Evolutionary conservation across 495 filamentous ascomycete species (phyloP).

Genomic region (Annulohypoxylon nitens): DNA sequence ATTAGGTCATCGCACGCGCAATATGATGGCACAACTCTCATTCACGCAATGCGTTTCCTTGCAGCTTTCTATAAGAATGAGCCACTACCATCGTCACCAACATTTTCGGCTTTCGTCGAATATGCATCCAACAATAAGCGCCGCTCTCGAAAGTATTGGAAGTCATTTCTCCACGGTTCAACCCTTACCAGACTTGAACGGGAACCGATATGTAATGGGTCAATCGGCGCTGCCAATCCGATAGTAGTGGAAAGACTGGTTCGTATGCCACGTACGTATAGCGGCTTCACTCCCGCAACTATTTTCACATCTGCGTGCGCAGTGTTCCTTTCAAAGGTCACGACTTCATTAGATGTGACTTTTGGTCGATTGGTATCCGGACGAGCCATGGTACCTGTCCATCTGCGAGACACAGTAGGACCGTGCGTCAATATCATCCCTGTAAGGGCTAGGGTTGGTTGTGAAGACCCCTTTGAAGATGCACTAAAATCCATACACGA

Average conservation of each 20-base stretch:
- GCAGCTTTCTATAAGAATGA: background rate
- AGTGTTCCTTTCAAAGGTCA: slow-evolving; percentile 7
- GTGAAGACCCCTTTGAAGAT: background rate
- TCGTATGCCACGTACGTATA: background rate
- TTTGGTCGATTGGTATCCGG: background rate
- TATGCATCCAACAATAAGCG: background rate
- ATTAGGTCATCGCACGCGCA: slow-evolving; percentile 4
- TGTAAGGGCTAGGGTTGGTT: background rate
- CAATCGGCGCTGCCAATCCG: background rate
- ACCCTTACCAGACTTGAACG: background rate
- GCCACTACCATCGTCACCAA: background rate
- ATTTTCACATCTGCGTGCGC: slow-evolving; percentile 3
- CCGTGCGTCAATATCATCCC: background rate
- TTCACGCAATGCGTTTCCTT: background rate
- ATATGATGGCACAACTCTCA: slow-evolving; percentile 5
- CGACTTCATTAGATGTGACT: background rate
- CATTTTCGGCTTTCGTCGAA: background rate
- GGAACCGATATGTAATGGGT: background rate
- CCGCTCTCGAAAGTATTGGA: slow-evolving; percentile 1
- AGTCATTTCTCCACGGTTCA: slow-evolving; percentile 1
- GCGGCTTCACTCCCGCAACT: background rate
- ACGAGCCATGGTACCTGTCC: slow-evolving; percentile 1
- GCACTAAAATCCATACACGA: background rate
- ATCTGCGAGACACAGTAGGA: slow-evolving; percentile 1
- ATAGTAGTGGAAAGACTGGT: background rate